A percentile compares a stretch with the other conserved stretches of the same genome.
phyloP scores from a whole-genome alignment of 2,329 filamentous ascomycete genomes.

The Phyllachora maydis region DNA sequence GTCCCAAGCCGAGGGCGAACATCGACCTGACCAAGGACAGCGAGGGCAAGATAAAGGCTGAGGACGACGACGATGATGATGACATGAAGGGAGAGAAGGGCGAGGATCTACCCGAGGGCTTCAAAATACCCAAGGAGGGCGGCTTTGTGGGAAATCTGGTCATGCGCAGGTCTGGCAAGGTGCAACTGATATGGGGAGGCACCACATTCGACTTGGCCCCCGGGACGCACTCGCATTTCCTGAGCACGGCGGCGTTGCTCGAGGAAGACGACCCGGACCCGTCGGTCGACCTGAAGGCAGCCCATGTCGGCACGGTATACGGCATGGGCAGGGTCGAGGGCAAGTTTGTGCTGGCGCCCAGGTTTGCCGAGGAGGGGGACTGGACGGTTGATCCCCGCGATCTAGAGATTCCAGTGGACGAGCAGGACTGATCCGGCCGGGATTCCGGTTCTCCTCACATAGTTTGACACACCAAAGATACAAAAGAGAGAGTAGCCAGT shows the following conservation, averaged over 20 bases:
- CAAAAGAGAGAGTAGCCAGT: no score
- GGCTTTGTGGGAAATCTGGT: constrained; percentile 39
- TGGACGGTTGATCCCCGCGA: constrained; percentile 23
- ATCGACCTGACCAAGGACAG: constrained; percentile 21
- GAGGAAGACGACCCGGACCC: constrained; percentile 34
- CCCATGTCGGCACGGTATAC: constrained; percentile 27
- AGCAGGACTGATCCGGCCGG: no score
- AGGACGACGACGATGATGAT: constrained; percentile 5
- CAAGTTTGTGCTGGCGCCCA: constrained; percentile 36
- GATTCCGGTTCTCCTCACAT: no score
- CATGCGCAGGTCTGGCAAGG: constrained; percentile 38
- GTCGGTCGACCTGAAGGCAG: constrained; percentile 14
- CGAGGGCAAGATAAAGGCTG: constrained; percentile 10
- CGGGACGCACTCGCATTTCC: constrained; percentile 26
- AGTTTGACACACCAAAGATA: no score
- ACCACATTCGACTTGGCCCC: constrained; percentile 30
- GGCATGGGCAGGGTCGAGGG: constrained; percentile 44
- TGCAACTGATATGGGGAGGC: constrained; percentile 43
- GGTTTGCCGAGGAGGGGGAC: constrained; percentile 35
- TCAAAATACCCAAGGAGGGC: no score
- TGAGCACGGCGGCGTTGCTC: constrained; percentile 37
- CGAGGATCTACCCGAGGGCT: constrained; percentile 17
- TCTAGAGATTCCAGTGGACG: constrained; percentile 6
- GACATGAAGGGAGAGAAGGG: constrained; percentile 6
- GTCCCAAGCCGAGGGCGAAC: constrained; percentile 6